phyloP scores from a whole-genome alignment of 768 basidiomycete species.

The Hortiboletus campestris region DNA sequence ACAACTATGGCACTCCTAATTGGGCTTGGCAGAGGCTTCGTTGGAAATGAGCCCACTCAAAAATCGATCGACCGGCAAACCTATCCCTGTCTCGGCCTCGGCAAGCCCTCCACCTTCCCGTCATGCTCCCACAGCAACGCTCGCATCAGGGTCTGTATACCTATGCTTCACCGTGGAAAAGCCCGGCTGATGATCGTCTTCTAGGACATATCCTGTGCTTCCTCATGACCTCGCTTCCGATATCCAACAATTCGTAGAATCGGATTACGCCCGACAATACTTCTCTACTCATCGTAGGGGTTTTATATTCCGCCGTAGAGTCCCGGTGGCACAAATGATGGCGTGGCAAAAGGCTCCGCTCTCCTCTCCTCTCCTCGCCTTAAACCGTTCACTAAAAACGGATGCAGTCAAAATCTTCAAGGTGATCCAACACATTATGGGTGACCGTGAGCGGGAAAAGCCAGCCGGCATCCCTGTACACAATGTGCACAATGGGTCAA shows the following conservation, averaged over 20 bases:
- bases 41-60: conserved; percentile 74
- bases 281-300: conserved; percentile 91
- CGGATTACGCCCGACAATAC: conserved; percentile 82
- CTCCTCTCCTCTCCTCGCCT: conserved; percentile 67
- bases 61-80: conserved; percentile 56
- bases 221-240: conserved; percentile 80
- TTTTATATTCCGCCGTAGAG: conserved; percentile 76
- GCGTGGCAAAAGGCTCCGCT: conserved; percentile 85
- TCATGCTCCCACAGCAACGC: conserved; percentile 39
- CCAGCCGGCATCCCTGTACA: conserved; percentile 46
- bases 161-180: not conserved
- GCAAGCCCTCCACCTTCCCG: conserved; percentile 21
- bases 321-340: conserved; percentile 87
- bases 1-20: not conserved
- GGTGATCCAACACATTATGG: conserved; percentile 90
- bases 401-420: conserved; percentile 87
- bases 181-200: conserved; percentile 13
- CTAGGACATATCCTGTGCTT: conserved; percentile 71
- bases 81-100: conserved; percentile 55
- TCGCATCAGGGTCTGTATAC: conserved; percentile 62
- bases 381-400: conserved; percentile 63
- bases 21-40: conserved; percentile 50
- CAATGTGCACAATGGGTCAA: conserved; percentile 43
- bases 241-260: conserved; percentile 84
- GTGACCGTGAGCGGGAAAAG: conserved; percentile 78